Conservation (phyloP, 345 rosid genomes). For the Aurinia saxatilis region DNA sequence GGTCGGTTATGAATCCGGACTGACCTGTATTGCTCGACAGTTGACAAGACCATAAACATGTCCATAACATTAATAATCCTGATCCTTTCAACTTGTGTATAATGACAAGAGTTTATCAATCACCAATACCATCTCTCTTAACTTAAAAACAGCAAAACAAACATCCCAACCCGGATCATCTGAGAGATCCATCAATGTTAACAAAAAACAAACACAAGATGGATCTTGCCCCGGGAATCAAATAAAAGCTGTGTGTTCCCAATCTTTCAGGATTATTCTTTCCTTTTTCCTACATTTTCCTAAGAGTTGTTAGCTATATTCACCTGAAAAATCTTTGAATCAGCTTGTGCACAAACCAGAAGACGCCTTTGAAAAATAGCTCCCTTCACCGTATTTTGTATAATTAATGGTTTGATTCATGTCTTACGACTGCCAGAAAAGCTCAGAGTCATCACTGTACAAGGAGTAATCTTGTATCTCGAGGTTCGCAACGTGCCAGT, state of each 20-base stretch:
- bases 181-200: constrained; percentile 21
- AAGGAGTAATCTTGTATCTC: constrained; percentile 87
- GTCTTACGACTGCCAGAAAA: constrained; percentile 67
- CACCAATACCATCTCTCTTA: not conserved
- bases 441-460: constrained; percentile 66
- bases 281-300: constrained; percentile 16
- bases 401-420: constrained; percentile 6
- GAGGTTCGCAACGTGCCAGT: constrained; percentile 80
- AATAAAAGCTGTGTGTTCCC: constrained; percentile 7
- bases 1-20: not conserved
- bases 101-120: not conserved
- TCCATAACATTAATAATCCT: not conserved
- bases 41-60: no score
- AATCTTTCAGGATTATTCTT: constrained; percentile 26
- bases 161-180: constrained; percentile 5
- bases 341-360: constrained; percentile 32
- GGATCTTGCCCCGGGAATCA: constrained; percentile 17
- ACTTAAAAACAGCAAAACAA: not conserved
- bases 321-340: constrained; percentile 26
- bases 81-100: not conserved
- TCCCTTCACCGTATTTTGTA: constrained; percentile 19
- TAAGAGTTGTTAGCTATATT: constrained; percentile 34
- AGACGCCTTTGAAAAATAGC: constrained; percentile 25
- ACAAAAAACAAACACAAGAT: constrained; percentile 13
- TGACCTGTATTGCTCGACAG: not conserved